Evolutionary conservation across 306 rosid species (phyloP).

Genomic region (Neltuma alba): DNA sequence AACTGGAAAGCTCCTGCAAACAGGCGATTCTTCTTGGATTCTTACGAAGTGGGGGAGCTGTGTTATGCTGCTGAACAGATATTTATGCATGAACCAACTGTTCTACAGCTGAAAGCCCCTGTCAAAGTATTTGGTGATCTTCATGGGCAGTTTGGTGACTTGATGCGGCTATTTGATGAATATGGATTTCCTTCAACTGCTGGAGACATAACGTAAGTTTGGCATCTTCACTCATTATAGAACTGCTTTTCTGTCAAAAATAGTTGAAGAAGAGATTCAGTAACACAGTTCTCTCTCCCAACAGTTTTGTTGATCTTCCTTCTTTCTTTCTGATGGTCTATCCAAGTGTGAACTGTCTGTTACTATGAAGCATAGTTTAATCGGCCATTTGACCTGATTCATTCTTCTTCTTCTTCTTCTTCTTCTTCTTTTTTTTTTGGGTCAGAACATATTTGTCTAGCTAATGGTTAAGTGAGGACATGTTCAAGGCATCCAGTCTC

Average conservation of each 20-base stretch:
- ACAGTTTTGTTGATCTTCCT: slow-evolving; percentile 12
- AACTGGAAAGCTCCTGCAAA: slow-evolving; percentile 96
- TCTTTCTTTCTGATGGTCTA: neutral
- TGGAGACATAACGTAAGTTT: slow-evolving; percentile 95
- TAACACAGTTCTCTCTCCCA: slow-evolving; percentile 4
- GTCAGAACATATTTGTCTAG: neutral
- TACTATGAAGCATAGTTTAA: neutral
- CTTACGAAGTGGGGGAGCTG: slow-evolving; percentile 99
- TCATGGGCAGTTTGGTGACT: slow-evolving; percentile 99
- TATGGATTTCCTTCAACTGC: slow-evolving; percentile 99
- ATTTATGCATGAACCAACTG: slow-evolving; percentile 95
- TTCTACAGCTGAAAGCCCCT: slow-evolving; percentile 98
- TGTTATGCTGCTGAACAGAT: slow-evolving; percentile 99
- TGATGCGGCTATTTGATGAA: slow-evolving; percentile 99
- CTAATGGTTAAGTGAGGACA: slow-evolving; percentile 28
- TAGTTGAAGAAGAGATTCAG: slow-evolving; percentile 8
- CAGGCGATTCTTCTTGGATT: slow-evolving; percentile 94
- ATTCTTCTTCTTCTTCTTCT: neutral
- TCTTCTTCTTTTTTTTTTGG: too few species aligned
- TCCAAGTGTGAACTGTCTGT: slow-evolving; percentile 18
- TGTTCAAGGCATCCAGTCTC: slow-evolving; percentile 11
- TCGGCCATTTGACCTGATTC: slow-evolving; percentile 32
- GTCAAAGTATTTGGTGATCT: slow-evolving; percentile 98
- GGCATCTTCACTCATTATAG: slow-evolving; percentile 25
- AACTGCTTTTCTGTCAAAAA: slow-evolving; percentile 22